Evolutionary conservation across 1,284 basidiomycete species (phyloP), one percentile per base, ranked within the genome.

Genomic region (Sporisorium reilianum): DNA sequence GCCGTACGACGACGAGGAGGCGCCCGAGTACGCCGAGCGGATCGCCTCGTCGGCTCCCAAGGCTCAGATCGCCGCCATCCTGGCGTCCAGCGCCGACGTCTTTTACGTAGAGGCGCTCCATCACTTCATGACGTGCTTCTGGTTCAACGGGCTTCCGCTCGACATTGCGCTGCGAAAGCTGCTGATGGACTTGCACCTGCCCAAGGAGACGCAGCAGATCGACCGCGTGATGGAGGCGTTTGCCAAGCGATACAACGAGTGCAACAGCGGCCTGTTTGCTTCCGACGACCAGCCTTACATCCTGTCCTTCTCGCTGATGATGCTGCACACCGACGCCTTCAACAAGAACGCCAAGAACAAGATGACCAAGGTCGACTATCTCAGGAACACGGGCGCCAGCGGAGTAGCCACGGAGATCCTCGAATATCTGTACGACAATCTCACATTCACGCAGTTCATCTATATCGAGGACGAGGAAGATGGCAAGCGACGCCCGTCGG

Each of bases 301-400:
- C 49, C 87, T 99, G 44, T 93, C 96, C 14, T 99, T 99, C 86
- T 97, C 96, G 78, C 88, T 99, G 80, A 97, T 99, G 84, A 98
- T 99, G 95, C 88, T 99, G 48, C 95, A 98, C 84, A 99, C 97
- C 12, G 96, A 99, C 83, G 92, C 92, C 1, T 99, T 98, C 88
- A 99, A 99, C 86, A 93, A 92, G 86, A 94, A 93, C 75, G 98
- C 97, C 86, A 97, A 94, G 86, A 91, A 91, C 71, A 98, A 98
- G 87, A 99, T 99, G 97, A 77, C 66, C 28, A 91, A 83, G 55
- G 74, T 55, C 20, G 80, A 80, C 49, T 84, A 79, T 50, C 64
- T 83, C 16, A 38, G 67, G 9, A 79, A 83, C 55, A 80, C 82
- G 10, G 52, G 71, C 2, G 49, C 92, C 34, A 97, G 94, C n/a